phyloP scores from a whole-genome alignment of 768 basidiomycete species.

The Clavulina sp. region DNA sequence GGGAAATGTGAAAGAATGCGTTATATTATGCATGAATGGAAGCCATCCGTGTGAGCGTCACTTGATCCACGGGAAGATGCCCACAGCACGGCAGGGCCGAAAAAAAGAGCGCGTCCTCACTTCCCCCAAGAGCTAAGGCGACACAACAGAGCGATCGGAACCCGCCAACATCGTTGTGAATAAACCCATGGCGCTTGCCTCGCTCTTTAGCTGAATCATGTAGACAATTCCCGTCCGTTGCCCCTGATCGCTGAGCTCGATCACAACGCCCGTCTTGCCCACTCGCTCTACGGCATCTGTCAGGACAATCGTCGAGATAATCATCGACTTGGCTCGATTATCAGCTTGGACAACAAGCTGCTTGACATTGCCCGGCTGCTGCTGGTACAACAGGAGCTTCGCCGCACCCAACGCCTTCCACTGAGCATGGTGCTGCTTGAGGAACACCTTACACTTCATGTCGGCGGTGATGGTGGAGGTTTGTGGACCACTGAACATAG shows the following conservation, averaged over 20 bases:
- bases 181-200: constrained; percentile 64
- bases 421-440: constrained; percentile 89
- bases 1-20: too few relatives aligned
- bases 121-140: too few relatives aligned
- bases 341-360: constrained; percentile 91
- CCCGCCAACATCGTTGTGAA: constrained; percentile 79
- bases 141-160: constrained; percentile 63
- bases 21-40: too few relatives aligned
- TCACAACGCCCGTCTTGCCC: constrained; percentile 95
- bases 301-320: constrained; percentile 91
- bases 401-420: constrained; percentile 93
- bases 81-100: too few relatives aligned
- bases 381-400: constrained; percentile 69
- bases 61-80: too few relatives aligned
- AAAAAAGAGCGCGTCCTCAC: too few relatives aligned
- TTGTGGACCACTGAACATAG: constrained; percentile 42
- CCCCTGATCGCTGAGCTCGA: constrained; percentile 89
- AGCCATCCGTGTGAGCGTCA: too few relatives aligned
- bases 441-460: constrained; percentile 97
- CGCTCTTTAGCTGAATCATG: constrained; percentile 92
- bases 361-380: constrained; percentile 77
- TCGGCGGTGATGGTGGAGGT: constrained; percentile 66
- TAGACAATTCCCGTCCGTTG: constrained; percentile 83
- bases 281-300: constrained; percentile 95
- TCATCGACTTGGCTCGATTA: constrained; percentile 48